Evolutionary conservation across 208 protist species (phyloP).

Genomic region (Acanthamoeba healyi): DNA sequence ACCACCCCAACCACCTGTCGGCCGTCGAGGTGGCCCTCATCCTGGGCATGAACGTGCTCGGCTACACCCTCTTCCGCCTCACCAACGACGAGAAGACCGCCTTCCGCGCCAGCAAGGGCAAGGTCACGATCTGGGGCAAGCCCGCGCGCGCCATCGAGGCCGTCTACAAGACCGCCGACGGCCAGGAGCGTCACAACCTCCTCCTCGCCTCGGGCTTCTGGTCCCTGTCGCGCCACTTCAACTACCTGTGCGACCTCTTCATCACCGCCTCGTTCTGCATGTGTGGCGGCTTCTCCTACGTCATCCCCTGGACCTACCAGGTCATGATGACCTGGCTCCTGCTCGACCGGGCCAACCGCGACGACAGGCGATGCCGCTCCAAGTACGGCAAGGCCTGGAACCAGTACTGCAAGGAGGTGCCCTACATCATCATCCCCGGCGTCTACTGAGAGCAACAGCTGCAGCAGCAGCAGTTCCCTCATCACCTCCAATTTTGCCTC

Average conservation of each 20-base stretch:
- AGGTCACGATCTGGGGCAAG: constrained; percentile 84
- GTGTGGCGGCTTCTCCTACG: constrained; percentile 85
- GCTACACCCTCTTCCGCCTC: constrained; percentile 88
- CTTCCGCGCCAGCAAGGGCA: constrained; percentile 82
- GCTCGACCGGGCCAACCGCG: constrained; percentile 95
- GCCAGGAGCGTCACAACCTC: constrained; percentile 76
- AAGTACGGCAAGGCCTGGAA: constrained; percentile 96
- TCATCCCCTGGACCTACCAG: constrained; percentile 95
- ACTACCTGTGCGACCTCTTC: constrained; percentile 96
- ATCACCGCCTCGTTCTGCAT: constrained; percentile 85
- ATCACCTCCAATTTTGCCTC: background rate
- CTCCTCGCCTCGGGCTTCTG: constrained; percentile 97
- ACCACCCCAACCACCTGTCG: constrained; percentile 75
- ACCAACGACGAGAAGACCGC: constrained; percentile 87
- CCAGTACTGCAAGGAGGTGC: constrained; percentile 94
- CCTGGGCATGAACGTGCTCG: constrained; percentile 71
- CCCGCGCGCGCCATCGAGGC: constrained; percentile 91
- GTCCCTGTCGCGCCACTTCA: constrained; percentile 97
- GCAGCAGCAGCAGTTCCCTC: background rate
- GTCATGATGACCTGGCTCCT: constrained; percentile 92
- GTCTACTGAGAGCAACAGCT: constrained; percentile 83
- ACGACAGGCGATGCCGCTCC: constrained; percentile 93
- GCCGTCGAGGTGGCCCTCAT: constrained; percentile 49
- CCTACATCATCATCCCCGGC: constrained; percentile 92
- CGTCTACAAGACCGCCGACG: constrained; percentile 83